Evolutionary conservation across 1,284 basidiomycete genomes (phyloP), one percentile per base, ranked within the genome.

Genomic region (Pholiota adiposa): DNA sequence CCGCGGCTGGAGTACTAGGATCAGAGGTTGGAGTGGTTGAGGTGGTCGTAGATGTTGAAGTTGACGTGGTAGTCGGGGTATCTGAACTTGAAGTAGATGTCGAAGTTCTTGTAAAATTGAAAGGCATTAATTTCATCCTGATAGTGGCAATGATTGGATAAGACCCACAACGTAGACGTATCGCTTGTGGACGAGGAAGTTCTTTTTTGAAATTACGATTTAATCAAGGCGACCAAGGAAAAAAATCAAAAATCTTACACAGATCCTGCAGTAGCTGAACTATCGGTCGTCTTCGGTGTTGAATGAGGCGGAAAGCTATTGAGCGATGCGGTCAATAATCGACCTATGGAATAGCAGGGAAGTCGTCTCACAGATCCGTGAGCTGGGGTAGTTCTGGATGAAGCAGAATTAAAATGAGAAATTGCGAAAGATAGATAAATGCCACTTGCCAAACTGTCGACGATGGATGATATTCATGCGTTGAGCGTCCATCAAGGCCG

Each of bases 401-500:
- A 27, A 1, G n/a, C 6, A 12, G 11, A 14, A 23, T 27, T 23
- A 46, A 27, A 16, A 38, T n/a, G 9, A 11, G 11, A n/a, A n/a
- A 46, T 50, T 21, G 48, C 29, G 9, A 50, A 21, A 12, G 6
- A 34, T 40, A 44, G 31, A 51, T 33, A 40, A 12, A 29, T 46
- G 19, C 25, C 23, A 49, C 29, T 23, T 21, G 59, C 63, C 33
- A 29, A 67, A 67, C 56, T 66, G 67, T 56, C 67, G 63, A 57
- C 31, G 50, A 7, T 54, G 59, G 18, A 66, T 25, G 33, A 16
- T 41, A 31, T 60, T 51, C 27, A 56, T 21, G 36, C 49, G 46
- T 34, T 58, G 60, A 40, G 63, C 64, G 63, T 63, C 67, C 70
- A 71, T 71, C 68, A 61, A 69, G 64, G 62, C 51, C 54, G 63